Base-by-base conservation (phyloP, 2,329 filamentous ascomycete species). In the Colletotrichum brevisporum region DNA sequence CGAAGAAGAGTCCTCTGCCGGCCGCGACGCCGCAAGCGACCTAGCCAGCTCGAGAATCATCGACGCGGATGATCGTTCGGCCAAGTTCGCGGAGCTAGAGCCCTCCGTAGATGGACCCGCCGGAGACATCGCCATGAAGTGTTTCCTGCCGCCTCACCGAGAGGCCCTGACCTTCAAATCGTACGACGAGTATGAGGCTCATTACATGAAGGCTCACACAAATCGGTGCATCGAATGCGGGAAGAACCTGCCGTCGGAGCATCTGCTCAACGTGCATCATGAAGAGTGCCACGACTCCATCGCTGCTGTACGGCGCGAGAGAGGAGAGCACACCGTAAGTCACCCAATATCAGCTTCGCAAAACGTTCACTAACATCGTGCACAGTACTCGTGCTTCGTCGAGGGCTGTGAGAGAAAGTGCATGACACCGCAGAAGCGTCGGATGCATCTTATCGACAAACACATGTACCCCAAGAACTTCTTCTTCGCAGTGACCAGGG, bases 231-330 rank as follows among this genome's bases (percentile, higher is more conserved):
- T 90, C 10, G 92, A 94, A 76, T 99, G 96, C 78, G 85, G 88
- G 63, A 94, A 89, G 78, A 98, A 98, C 78, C 94, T 98, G 71
- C 96, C 96, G 1, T 94, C 94, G 0, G 87, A 91, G 43, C 91
- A 95, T 78, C 90, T 96, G 63, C 85, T 99, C 58, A 85, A 87
- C 65, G 81, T 98, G 53, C 96, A 99, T 77, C 95, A 97, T 72
- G 90, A 95, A 73, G 96, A 98, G 80, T 93, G 91, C 73, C 96
- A 98, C 80, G 94, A 99, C 80, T 89, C 94, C 8, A 86, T 98
- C 69, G 85, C 89, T 47, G 90, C 89, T 57, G 88, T 93, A 12
- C 89, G 86, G 76, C 89, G 90, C 73, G 94, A 94, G 60, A 89
- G 90, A 74, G 96, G 95, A 51, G 94, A 97, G 77, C 95, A 94